These are phyloP conservation scores for Neurospora sp. DNA, from an alignment of 495 filamentous ascomycete genomes.

Conservation along the genomic window DNA sequence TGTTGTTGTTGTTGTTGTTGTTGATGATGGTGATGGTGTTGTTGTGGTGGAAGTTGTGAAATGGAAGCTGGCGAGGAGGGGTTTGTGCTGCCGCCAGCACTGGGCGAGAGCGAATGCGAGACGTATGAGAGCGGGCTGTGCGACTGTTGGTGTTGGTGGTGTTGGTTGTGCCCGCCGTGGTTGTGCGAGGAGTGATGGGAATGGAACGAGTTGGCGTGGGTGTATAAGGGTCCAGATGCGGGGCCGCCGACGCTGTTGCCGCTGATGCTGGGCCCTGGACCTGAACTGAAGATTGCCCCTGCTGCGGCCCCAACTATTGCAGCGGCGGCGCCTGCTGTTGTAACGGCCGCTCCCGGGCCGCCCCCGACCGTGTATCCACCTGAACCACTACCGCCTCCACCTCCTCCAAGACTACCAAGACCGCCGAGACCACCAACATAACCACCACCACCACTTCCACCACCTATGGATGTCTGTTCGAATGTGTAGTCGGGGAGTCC, in stretches of 20 bases:
- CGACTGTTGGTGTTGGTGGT: conserved; percentile 11
- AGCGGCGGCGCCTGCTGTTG: not conserved
- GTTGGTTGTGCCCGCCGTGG: not conserved
- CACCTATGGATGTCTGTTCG: conserved; percentile 27
- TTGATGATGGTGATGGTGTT: not conserved
- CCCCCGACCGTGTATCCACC: conserved; percentile 11
- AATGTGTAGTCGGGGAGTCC: conserved; percentile 35
- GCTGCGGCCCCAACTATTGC: conserved; percentile 6
- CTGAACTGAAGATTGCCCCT: conserved; percentile 18
- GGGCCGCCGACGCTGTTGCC: conserved; percentile 19
- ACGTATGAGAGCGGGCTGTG: not conserved
- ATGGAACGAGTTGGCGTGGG: conserved; percentile 10
- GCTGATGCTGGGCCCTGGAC: conserved; percentile 16
- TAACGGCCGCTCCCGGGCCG: conserved; percentile 1
- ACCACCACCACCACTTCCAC: conserved; percentile 6
- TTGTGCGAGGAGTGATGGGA: not conserved
- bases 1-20: conserved; percentile 11
- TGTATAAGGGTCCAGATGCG: conserved; percentile 19
- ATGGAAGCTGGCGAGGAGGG: conserved; percentile 6
- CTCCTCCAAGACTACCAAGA: not conserved
- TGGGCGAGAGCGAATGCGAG: not conserved
- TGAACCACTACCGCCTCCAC: conserved; percentile 6
- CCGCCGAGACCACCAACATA: not conserved
- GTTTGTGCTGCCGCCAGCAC: not conserved
- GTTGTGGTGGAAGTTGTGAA: conserved; percentile 2